These are phyloP conservation scores for Leccinum uliginosum DNA, from an alignment of 768 basidiomycete genomes.

Conservation along the genomic window DNA sequence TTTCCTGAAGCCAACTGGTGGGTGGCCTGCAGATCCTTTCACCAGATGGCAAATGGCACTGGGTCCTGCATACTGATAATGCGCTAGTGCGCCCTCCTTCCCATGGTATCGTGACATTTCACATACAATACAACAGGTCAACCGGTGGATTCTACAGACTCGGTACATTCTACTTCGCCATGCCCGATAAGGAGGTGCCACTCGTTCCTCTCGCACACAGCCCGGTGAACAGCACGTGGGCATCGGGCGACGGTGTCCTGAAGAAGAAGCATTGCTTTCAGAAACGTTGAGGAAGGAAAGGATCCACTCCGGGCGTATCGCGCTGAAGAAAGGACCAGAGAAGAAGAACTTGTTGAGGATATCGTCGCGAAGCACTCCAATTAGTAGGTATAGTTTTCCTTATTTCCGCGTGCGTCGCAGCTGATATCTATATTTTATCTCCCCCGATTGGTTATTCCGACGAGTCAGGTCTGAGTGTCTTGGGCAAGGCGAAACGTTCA, in stretches of 20 bases:
- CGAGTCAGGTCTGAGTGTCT: not conserved
- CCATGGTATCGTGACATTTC: not conserved
- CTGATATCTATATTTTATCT: not conserved
- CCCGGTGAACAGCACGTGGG: conserved; percentile 43
- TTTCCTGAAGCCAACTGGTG: conserved; percentile 58
- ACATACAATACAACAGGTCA: conserved; percentile 34
- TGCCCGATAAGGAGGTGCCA: conserved; percentile 47
- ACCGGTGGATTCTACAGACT: conserved; percentile 57
- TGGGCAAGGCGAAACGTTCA: not conserved
- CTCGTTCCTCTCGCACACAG: conserved; percentile 44
- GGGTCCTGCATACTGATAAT: conserved; percentile 55
- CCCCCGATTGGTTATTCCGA: not conserved
- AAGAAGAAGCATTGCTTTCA: conserved; percentile 43
- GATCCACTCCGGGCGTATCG: conserved; percentile 43
- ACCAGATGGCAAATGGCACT: conserved; percentile 49
- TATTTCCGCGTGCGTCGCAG: not conserved
- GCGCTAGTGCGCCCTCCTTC: conserved; percentile 38
- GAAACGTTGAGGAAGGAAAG: conserved; percentile 47
- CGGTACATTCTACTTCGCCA: conserved; percentile 53
- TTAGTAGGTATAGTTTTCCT: conserved; percentile 26
- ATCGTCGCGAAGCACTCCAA: conserved; percentile 57
- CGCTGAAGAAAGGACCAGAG: conserved; percentile 36
- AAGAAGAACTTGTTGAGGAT: conserved; percentile 48
- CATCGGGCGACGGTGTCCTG: conserved; percentile 33
- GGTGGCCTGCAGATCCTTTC: conserved; percentile 53